Base-by-base conservation (phyloP, 345 rosid genomes). In the Erucastrum elatum region DNA sequence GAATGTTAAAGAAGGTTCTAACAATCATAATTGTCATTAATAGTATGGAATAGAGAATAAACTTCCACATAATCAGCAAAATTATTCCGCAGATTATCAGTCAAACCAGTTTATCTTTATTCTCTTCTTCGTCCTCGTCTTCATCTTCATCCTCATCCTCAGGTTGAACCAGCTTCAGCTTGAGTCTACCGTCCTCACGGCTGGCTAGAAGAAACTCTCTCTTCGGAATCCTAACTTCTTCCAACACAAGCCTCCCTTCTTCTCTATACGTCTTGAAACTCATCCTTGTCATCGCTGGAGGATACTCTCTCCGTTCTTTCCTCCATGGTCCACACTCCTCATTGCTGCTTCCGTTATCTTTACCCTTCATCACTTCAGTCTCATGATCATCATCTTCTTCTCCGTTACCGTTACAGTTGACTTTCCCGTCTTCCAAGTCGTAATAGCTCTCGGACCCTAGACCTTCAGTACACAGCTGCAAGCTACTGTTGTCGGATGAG, bases 381-480 rank as follows among this genome's bases (percentile, higher is more conserved):
- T 39, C 72, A 53, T 6, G 10, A 12, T 62, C 64, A 53, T 16
- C 26, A 15, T 67, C 72, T 72, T 75, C 76, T 59, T 85, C 60
- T 49, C 66, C 62, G 53, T 30, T 62, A 17, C 17, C 13, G 29
- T 67, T 39, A 11, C 12, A 31, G 25, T 70, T 55, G 46, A 21
- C 81, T 62, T 78, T 69, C 2, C 6, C 84, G 71, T 33, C 84
- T 72, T 90, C 90, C 63, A 88, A 87, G 44, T 81, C 91, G 69
- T 82, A 95, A 25, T 81, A 90, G 79, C 97, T 94, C 82, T 94
- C 97, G 44, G 87, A 92, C n/a, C 97, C 97, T 6, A 92, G 87
- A 35, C 98, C 95, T 80, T 94, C 97, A 0, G 97, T 92, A 84
- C 98, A 94, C 1, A 92, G 87, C 68, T 94, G 97, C 69, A 94